A percentile compares a stretch with the other conserved stretches of the same genome.
Conservation (phyloP, 2,329 filamentous ascomycete genomes). For the Ophiosphaerella narmari region DNA sequence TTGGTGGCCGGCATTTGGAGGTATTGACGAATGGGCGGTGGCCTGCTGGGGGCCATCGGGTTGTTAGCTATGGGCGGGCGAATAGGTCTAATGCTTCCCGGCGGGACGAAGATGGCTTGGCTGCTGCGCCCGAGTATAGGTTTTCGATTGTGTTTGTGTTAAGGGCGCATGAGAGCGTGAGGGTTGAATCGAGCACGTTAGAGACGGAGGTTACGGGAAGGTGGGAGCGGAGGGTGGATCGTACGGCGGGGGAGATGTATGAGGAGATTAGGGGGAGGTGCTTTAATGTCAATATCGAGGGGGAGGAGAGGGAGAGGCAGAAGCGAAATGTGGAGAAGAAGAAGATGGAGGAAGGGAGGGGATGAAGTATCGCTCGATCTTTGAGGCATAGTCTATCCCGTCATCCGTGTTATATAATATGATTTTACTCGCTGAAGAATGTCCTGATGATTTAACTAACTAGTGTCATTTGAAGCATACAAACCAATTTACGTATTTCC, state of each 20-base stretch:
- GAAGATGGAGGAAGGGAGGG: neutral
- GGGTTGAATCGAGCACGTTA: conserved; percentile 30
- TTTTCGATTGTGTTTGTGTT: conserved; percentile 46
- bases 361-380: neutral
- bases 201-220: conserved; percentile 37
- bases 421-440: no score
- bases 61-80: conserved; percentile 38
- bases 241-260: conserved; percentile 39
- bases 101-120: neutral
- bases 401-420: no score
- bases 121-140: conserved; percentile 25
- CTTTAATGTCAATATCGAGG: conserved; percentile 45
- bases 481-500: no score
- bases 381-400: no score
- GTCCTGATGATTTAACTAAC: no score
- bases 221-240: conserved; percentile 29
- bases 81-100: neutral
- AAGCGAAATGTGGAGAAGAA: conserved; percentile 17
- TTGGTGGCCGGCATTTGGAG: conserved; percentile 39
- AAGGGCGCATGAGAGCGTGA: conserved; percentile 34
- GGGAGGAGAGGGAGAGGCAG: conserved; percentile 40
- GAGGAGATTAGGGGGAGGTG: conserved; percentile 34
- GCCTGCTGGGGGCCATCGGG: conserved; percentile 40
- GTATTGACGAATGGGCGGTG: conserved; percentile 33
- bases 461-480: no score